phyloP scores from a whole-genome alignment of 106 monocot genomes.

The Posidonia australis region DNA sequence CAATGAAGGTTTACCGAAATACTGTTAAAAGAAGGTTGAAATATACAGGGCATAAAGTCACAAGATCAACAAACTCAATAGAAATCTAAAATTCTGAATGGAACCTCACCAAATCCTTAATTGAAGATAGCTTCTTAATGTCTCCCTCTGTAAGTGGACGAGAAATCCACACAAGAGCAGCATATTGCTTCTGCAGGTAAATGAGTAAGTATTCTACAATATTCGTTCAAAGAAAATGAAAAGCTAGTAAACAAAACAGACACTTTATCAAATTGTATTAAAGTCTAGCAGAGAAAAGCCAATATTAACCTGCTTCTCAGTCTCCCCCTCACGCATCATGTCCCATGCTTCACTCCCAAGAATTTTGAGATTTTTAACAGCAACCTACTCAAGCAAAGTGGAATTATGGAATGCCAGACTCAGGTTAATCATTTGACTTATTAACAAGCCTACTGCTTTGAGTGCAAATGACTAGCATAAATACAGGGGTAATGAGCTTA shows the following conservation, averaged over 20 bases:
- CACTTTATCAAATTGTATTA: no score
- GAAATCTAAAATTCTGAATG: not conserved
- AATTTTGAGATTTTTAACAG: constrained; percentile 63
- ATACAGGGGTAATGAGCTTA: constrained; percentile 10
- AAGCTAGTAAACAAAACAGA: not conserved
- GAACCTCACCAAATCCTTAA: constrained; percentile 48
- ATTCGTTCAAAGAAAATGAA: no score
- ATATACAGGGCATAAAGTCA: not conserved
- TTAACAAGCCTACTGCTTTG: not conserved
- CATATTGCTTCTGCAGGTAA: constrained; percentile 80
- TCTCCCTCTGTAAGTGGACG: constrained; percentile 57
- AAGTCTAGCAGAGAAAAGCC: not conserved
- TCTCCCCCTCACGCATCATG: constrained; percentile 91
- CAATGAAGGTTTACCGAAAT: no score
- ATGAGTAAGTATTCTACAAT: not conserved
- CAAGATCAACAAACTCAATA: not conserved
- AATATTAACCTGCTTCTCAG: constrained; percentile 96
- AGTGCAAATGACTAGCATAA: constrained; percentile 3
- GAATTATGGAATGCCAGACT: not conserved
- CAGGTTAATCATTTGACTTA: not conserved
- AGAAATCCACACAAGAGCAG: constrained; percentile 90
- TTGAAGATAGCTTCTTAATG: constrained; percentile 37
- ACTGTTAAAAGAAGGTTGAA: no score
- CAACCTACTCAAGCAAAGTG: constrained; percentile 32
- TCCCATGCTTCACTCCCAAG: constrained; percentile 73